Evolutionary conservation across 805 yeast genomes (phyloP), one percentile per base, ranked within the genome.

Genomic region (Kregervanrija fluxuum): DNA sequence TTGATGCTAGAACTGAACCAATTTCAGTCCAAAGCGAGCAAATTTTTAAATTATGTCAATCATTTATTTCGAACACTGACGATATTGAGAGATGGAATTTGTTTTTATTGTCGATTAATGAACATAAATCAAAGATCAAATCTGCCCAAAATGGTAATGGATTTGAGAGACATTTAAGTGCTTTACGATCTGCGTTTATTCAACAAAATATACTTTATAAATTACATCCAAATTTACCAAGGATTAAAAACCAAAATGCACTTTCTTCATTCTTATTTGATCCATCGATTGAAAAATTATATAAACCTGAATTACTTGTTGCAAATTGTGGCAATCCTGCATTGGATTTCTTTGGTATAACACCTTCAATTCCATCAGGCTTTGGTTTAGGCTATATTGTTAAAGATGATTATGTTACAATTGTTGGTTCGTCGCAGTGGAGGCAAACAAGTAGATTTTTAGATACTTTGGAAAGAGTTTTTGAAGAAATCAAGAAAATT

Each of bases 111-210:
- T 72, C 82, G 33, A 75, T 87, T 46, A 59, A 65, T 13, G 65
- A 57, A 28, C 90, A 84, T 56, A 66, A 72, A 1, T 54, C 57
- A 8, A 71, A 69, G 47, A 70, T 80, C 43, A 69, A 58, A 13
- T 66, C 61, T 31, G 81, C 87, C 0, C 71, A 80, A 64, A 59
- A 62, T 17, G 91, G 91, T 1, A 57, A 66, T 40, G 89, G 91
- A 1, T 85, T 80, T 57, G 90, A 82, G 57, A 73, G 87, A 50
- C 91, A 85, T 62, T 67, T 82, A 51, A 75, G 76, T 51, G 82
- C 89, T 0, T 63, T 85, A 38, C 69, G 77, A 38, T 79, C 81
- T 33, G 70, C 77, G 1, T 78, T 74, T 41, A 65, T 74, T 31
- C 75, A 73, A 53, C 64, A 71, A 35, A 75, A 74, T 5, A 52